Base-by-base conservation (phyloP, 441 rosid species). In the Adansonia madagascariensis region DNA sequence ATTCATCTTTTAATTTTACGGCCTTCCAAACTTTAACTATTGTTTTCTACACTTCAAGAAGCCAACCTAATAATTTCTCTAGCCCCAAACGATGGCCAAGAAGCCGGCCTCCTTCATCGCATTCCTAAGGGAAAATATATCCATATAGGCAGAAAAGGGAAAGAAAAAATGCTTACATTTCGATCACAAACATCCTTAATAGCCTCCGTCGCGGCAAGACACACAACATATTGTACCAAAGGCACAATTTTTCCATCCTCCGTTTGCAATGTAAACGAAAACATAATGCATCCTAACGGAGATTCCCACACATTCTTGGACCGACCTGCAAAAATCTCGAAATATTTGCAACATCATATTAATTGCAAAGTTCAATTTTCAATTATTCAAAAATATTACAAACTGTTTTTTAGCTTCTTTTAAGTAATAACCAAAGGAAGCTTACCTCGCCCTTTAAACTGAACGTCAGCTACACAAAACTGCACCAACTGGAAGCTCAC, bases 251-350 rank as follows among this genome's bases (percentile, higher is more conserved):
- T 80, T 8, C 98, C 97, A 73, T 95, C 86, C 74, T 88, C 97
- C 95, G 92, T 94, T 84, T 94, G 93, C 66, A 89, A 17, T 2
- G 93, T 88, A 75, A 91, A 94, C 2, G 97, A 95, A 86, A 90
- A 92, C 92, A 94, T 82, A 52, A n/a, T n/a, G 88, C 97, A 92
- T 49, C 97, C 99, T 17, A 66, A 74, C 22, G 97, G 97, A 78
- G 99, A 92, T 73, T 90, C 95, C 98, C 98, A 94, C 0, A 79
- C 88, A 84, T 95, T 95, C 83, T 87, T 90, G 3, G 91, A 89
- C 82, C 98, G 87, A 4, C 99, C 97, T 95, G 80, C 82, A 76
- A 52, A 62, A 47, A 66, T 65, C 70, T 63, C 57, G 44, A 71
- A 74, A 14, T 22, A 57, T 18, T 14, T 57, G 31, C 71, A 52